phyloP scores from a whole-genome alignment of 768 basidiomycete species.

The Gautieria morchelliformis region DNA sequence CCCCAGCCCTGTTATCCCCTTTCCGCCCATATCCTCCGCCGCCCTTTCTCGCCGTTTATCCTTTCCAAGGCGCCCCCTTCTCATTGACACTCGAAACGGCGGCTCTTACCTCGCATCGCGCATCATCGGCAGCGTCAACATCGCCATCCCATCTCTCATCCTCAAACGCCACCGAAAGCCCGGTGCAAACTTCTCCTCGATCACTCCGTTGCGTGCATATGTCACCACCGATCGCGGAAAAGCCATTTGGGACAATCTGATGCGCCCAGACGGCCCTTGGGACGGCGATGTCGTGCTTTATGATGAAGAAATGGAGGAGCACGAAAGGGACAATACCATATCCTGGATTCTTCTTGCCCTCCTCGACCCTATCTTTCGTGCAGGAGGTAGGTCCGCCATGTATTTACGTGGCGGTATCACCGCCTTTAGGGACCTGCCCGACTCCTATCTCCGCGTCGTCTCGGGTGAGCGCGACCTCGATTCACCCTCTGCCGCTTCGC shows the following conservation, averaged over 20 bases:
- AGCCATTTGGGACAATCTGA: slow-evolving; percentile 56
- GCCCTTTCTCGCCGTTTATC: slow-evolving; percentile 39
- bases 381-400: slow-evolving; percentile 37
- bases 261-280: slow-evolving; percentile 45
- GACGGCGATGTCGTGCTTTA: slow-evolving; percentile 71
- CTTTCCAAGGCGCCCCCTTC: slow-evolving; percentile 45
- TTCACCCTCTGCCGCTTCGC: slow-evolving; percentile 16
- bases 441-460: slow-evolving; percentile 43
- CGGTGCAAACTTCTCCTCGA: slow-evolving; percentile 51
- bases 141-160: slow-evolving; percentile 85
- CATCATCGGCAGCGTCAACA: slow-evolving; percentile 64
- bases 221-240: slow-evolving; percentile 73
- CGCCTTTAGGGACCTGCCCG: slow-evolving; percentile 47
- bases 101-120: slow-evolving; percentile 55
- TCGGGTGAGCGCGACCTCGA: slow-evolving; percentile 23
- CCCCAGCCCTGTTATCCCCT: slow-evolving; percentile 1
- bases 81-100: slow-evolving; percentile 77
- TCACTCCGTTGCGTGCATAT: slow-evolving; percentile 68
- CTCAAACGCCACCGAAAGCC: slow-evolving; percentile 76
- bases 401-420: slow-evolving; percentile 70
- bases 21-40: slow-evolving; percentile 33
- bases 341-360: slow-evolving; percentile 67
- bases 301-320: slow-evolving; percentile 67
- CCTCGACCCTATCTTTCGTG: slow-evolving; percentile 46
- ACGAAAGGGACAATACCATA: slow-evolving; percentile 47